Evolutionary conservation across 2,329 filamentous ascomycete species (phyloP).

Genomic region (Cladobotryum protrusum): DNA sequence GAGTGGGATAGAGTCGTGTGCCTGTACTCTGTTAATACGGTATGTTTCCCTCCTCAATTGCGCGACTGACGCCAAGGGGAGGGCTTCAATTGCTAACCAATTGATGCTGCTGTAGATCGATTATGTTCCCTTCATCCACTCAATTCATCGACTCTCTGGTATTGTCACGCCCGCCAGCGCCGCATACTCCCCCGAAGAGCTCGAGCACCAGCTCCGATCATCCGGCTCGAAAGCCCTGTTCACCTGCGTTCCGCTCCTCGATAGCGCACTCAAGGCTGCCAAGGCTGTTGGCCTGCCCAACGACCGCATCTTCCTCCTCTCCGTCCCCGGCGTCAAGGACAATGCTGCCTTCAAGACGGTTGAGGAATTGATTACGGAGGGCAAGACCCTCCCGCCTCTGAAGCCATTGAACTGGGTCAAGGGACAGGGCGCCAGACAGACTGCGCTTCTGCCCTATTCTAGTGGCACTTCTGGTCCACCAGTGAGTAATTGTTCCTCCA

Average conservation of each 20-base stretch:
- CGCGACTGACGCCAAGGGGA: too few relatives aligned
- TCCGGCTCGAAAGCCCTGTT: constrained; percentile 65
- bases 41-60: constrained; percentile 32
- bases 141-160: constrained; percentile 68
- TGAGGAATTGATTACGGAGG: constrained; percentile 58
- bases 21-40: constrained; percentile 75
- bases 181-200: constrained; percentile 62
- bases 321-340: constrained; percentile 53
- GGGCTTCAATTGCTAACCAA: neutral
- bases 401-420: constrained; percentile 53
- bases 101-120: constrained; percentile 51
- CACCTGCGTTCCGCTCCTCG: constrained; percentile 61
- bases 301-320: constrained; percentile 61
- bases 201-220: constrained; percentile 65
- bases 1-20: constrained; percentile 79
- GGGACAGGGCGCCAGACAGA: constrained; percentile 61
- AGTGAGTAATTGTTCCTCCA: constrained; percentile 35
- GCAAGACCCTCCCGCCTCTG: constrained; percentile 46
- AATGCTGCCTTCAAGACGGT: constrained; percentile 55
- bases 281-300: constrained; percentile 56
- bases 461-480: constrained; percentile 75
- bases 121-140: constrained; percentile 65
- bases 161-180: constrained; percentile 70
- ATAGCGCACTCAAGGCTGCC: constrained; percentile 58
- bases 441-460: constrained; percentile 73